Evolutionary conservation across 768 basidiomycete species (phyloP).

Genomic region (Mycena amicta): DNA sequence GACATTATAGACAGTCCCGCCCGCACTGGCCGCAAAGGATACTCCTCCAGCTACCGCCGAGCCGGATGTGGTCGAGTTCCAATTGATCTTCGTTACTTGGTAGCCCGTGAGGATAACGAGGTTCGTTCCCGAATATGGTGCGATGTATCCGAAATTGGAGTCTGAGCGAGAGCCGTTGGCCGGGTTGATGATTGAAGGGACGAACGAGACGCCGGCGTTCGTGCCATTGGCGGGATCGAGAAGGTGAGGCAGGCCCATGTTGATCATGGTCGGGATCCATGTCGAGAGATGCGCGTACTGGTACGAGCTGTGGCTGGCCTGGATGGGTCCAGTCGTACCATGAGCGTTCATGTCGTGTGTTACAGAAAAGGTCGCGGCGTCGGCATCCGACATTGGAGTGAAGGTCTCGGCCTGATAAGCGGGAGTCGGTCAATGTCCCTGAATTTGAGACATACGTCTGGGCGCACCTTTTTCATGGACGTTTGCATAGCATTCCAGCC

Average conservation of each 20-base stretch:
- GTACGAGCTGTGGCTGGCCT: slow-evolving; percentile 20
- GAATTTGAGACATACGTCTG: background rate
- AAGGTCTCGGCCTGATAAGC: slow-evolving; percentile 16
- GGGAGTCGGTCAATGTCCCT: background rate
- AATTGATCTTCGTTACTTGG: slow-evolving; percentile 20
- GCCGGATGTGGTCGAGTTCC: slow-evolving; percentile 18
- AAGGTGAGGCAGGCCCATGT: slow-evolving; percentile 16
- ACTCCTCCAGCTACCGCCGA: slow-evolving; percentile 20
- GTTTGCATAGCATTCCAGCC: slow-evolving; percentile 33
- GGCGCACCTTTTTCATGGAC: slow-evolving; percentile 31
- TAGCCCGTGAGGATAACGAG: slow-evolving; percentile 21
- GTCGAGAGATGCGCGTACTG: slow-evolving; percentile 18
- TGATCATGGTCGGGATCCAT: slow-evolving; percentile 21
- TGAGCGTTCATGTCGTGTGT: slow-evolving; percentile 17
- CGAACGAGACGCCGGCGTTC: slow-evolving; percentile 18
- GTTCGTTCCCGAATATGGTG: slow-evolving; percentile 15
- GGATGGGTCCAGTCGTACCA: slow-evolving; percentile 20
- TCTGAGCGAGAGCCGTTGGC: slow-evolving; percentile 20
- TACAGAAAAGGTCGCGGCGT: slow-evolving; percentile 13
- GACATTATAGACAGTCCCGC: slow-evolving; percentile 9
- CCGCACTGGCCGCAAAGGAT: slow-evolving; percentile 17
- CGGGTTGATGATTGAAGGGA: slow-evolving; percentile 22
- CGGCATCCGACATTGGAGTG: slow-evolving; percentile 16
- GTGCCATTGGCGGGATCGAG: slow-evolving; percentile 20
- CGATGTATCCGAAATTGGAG: slow-evolving; percentile 23